A percentile compares a stretch with the other conserved stretches of the same genome.
Conservation (phyloP, 2,329 filamentous ascomycete genomes). For the Aspergillus carbonarius region DNA sequence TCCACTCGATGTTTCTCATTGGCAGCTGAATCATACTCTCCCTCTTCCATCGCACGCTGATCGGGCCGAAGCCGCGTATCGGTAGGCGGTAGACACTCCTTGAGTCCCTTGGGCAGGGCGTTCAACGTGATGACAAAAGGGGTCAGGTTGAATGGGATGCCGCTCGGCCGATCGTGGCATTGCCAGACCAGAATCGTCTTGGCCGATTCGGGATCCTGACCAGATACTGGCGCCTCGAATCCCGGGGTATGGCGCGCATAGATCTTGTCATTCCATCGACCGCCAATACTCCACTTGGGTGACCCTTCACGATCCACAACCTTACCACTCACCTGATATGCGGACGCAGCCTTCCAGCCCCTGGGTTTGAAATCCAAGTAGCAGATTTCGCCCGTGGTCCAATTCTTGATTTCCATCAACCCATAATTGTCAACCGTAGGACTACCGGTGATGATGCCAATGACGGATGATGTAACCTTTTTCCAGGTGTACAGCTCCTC, state of each 20-base stretch:
- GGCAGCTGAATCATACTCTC: constrained; percentile 91
- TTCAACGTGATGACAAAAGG: constrained; percentile 95
- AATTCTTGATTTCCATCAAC: constrained; percentile 95
- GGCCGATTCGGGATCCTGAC: constrained; percentile 58
- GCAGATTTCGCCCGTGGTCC: constrained; percentile 90
- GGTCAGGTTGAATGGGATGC: constrained; percentile 95
- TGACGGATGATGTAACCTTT: constrained; percentile 95
- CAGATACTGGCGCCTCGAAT: constrained; percentile 65
- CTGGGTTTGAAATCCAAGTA: constrained; percentile 89
- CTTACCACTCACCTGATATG: constrained; percentile 84
- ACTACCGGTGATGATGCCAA: constrained; percentile 96
- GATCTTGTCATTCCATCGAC: constrained; percentile 95
- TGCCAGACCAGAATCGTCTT: constrained; percentile 93
- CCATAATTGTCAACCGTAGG: constrained; percentile 98
- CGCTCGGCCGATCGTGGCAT: constrained; percentile 73
- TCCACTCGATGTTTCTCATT: constrained; percentile 93
- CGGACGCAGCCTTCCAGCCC: constrained; percentile 92
- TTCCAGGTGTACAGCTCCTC: constrained; percentile 97
- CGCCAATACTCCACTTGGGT: constrained; percentile 84
- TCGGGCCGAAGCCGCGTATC: constrained; percentile 92
- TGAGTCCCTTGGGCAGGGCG: constrained; percentile 79
- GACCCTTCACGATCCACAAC: constrained; percentile 76
- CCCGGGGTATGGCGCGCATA: constrained; percentile 92
- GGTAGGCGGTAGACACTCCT: constrained; percentile 77
- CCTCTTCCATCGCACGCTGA: constrained; percentile 97